Evolutionary conservation across 108 stramenopile species (phyloP).

Genomic region (Nitzschia sp.): DNA sequence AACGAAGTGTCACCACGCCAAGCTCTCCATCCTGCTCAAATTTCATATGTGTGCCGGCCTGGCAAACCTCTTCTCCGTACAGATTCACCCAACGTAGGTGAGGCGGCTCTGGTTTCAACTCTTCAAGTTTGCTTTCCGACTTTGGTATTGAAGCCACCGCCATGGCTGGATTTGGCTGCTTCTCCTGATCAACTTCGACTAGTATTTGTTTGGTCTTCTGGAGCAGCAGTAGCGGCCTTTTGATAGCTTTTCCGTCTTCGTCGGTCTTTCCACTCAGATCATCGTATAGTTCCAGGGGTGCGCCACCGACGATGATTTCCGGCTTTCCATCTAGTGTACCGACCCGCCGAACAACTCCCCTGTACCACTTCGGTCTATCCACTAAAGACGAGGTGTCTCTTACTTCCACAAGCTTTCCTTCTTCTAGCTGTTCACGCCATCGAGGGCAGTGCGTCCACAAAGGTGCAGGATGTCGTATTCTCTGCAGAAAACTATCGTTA

Average conservation of each 20-base stretch:
- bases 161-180: conserved; percentile 13
- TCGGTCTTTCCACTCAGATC: conserved; percentile 11
- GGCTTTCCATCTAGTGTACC: conserved; percentile 40
- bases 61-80: conserved; percentile 83
- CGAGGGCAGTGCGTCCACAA: conserved; percentile 63
- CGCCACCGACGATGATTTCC: conserved; percentile 53
- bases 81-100: conserved; percentile 79
- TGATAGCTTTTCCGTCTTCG: conserved; percentile 13
- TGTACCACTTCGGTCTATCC: conserved; percentile 75
- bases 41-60: conserved; percentile 61
- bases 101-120: conserved; percentile 46
- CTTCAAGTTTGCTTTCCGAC: conserved; percentile 3
- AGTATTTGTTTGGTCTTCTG: conserved; percentile 59
- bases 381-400: conserved; percentile 56
- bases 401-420: conserved; percentile 67
- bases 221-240: conserved; percentile 52
- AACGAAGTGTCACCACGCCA: conserved; percentile 58
- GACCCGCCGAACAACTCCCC: conserved; percentile 55
- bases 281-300: conserved; percentile 55
- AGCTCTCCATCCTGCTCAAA: conserved; percentile 32
- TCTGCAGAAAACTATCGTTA: too few relatives aligned
- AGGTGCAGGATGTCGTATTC: conserved; percentile 54
- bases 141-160: conserved; percentile 10
- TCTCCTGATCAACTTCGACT: conserved; percentile 74
- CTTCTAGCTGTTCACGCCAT: conserved; percentile 63